Base-by-base conservation (phyloP, 2,329 filamentous ascomycete species). In the Talaromyces sp. region DNA sequence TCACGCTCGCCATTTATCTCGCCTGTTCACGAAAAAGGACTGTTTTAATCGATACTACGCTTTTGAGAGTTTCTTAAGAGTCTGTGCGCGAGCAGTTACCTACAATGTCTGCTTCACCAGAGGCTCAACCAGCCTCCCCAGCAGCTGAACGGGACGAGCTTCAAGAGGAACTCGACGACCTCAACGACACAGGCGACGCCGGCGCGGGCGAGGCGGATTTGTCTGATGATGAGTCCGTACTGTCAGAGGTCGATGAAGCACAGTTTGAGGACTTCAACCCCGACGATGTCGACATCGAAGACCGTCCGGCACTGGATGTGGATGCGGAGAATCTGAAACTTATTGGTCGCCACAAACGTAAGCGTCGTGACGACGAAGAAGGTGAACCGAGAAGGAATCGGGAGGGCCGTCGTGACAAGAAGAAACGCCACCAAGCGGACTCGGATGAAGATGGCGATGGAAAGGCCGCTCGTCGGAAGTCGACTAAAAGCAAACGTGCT, bases 351-450 rank as follows among this genome's bases (percentile, higher is more conserved):
- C 82, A 86, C 74, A 87, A 87, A 78, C 79, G 85, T 64, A 85
- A 86, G 79, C 84, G 90, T 60, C 70, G 80, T 9, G 88, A 82
- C 41, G 84, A 82, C 56, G 84, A 82, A 32, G 80, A 84, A 35
- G 86, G 86, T 56, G 82, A 81, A 50, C 90, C 89, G 75, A 95
- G 91, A 77, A 89, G 90, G 58, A 86, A 84, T 73, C 80, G 80
- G 64, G 80, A 83, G 66, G 76, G 78, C 4, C 76, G 80, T 61
- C 75, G 83, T 29, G 82, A 84, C 68, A 84, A 81, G 74, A 87
- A 89, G 72, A 89, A 87, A 68, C 87, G 85, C n/a, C 82, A 86
- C 56, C 82, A 87, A 68, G 88, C 87, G 65, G 90, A 90, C 75
- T 86, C 88, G 76, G 80, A 80, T 63, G 84, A 61, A 43, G 57